Evolutionary conservation across 225 moss, liverwort and hornwort species (phyloP), one percentile per base, ranked within the genome.

Genomic region (Antitrichia curtipendula): DNA sequence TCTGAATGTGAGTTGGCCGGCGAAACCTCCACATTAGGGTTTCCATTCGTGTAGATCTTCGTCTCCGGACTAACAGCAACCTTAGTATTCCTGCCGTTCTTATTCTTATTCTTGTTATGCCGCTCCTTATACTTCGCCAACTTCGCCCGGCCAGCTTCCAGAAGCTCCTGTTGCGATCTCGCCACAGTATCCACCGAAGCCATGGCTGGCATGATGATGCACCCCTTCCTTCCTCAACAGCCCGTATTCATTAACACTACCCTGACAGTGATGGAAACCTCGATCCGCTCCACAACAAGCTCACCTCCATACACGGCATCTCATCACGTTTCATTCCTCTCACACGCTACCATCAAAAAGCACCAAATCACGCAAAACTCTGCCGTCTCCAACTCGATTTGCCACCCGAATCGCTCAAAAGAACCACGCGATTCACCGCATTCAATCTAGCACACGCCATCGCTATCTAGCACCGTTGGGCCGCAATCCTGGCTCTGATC

Each of bases 171-270:
- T 85, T 94, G 91, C 84, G 90, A 92, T 87, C 92, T 90, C 71
- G 89, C 89, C 89, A 88, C 23, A 64, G 91, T 93, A 54, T 94
- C 94, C 79, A 85, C 92, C 43, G 91, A 91, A 65, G 94, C 93
- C 94, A 94, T 94, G 89, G 94, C 92, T 91, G 92, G 92, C 92
- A 92, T 92, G 90, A 63, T 85, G 87, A 71, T 61, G 52, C 85
- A 43, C 83, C 80, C 32, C 68, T 23, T 13, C 45, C 73, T 91
- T 10, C n/a, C 73, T 91, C 91, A 89, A 78, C 62, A 90, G 72
- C 49, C 34, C 60, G 45, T 58, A 34, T 73, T 71, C 89, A 89
- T 87, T 49, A 24, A 29, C 86, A 57, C 49, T 78, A 47, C 73
- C 63, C 27, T 84, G 38, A 78, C 41, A n/a, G 15, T 12, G 20